Conservation (phyloP, 1,139 yeast species). For the Sugiyamaella grinbergsii region DNA sequence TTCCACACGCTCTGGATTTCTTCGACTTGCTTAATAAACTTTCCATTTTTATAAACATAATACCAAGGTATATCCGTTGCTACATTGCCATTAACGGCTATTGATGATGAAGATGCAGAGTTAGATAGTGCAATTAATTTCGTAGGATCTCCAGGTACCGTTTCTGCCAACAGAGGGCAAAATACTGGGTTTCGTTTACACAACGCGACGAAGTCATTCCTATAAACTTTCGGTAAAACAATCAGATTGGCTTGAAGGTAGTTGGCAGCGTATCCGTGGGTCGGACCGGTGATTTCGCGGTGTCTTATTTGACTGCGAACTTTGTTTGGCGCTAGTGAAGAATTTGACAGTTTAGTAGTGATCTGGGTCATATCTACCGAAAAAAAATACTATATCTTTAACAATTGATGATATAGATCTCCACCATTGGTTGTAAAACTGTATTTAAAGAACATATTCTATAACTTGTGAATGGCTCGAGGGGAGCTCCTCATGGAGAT, state of each 20-base stretch:
- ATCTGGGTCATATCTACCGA: too few species aligned
- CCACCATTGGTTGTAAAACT: too few species aligned
- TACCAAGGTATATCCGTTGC: slow-evolving; percentile 22
- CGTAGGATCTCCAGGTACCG: slow-evolving; percentile 18
- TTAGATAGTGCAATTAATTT: neutral
- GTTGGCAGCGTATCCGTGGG: slow-evolving; percentile 14
- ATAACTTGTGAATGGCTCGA: too few species aligned
- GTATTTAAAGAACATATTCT: too few species aligned
- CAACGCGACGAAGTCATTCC: slow-evolving; percentile 19
- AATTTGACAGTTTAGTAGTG: neutral
- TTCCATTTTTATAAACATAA: slow-evolving; percentile 11
- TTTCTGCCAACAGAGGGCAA: slow-evolving; percentile 20
- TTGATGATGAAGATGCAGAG: neutral
- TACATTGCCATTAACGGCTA: slow-evolving; percentile 12
- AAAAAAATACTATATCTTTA: too few species aligned
- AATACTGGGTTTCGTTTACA: slow-evolving; percentile 20
- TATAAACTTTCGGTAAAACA: slow-evolving; percentile 17
- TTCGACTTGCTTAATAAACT: slow-evolving; percentile 6
- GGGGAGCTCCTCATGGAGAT: too few species aligned
- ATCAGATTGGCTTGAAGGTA: slow-evolving; percentile 17
- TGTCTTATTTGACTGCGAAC: slow-evolving; percentile 12
- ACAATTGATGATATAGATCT: too few species aligned
- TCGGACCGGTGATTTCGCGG: slow-evolving; percentile 14
- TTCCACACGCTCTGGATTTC: slow-evolving; percentile 17
- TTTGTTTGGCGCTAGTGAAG: neutral